Conservation (phyloP, 108 stramenopile genomes). For the Parietichytrium sp. region DNA sequence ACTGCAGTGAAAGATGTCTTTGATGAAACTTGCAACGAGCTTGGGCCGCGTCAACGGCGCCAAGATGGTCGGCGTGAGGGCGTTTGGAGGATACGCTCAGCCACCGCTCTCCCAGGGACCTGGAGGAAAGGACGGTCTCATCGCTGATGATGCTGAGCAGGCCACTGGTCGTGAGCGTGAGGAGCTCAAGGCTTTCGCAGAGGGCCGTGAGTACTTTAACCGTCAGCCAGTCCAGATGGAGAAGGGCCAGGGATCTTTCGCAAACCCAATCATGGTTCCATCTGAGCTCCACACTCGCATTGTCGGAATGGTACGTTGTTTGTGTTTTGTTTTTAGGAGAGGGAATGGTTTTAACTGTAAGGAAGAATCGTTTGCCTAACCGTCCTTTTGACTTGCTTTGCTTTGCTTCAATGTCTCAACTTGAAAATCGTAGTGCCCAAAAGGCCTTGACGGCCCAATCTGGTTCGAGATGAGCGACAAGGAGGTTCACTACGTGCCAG, state of each 20-base stretch:
- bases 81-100: conserved; percentile 13
- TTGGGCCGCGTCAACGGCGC: too few relatives aligned
- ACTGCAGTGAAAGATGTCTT: too few relatives aligned
- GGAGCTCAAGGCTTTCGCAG: conserved; percentile 38
- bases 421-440: too few relatives aligned
- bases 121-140: background rate
- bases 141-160: conserved; percentile 37
- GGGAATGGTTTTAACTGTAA: too few relatives aligned
- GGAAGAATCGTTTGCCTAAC: too few relatives aligned
- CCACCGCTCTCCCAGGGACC: conserved; percentile 38
- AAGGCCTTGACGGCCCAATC: conserved; percentile 31
- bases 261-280: conserved; percentile 36
- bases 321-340: too few relatives aligned
- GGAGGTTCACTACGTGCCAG: conserved; percentile 29
- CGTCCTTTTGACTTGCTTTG: too few relatives aligned
- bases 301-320: conserved; percentile 23
- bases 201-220: conserved; percentile 39
- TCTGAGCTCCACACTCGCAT: conserved; percentile 32
- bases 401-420: too few relatives aligned
- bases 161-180: conserved; percentile 39
- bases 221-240: conserved; percentile 36
- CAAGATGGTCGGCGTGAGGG: background rate
- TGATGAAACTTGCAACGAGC: too few relatives aligned
- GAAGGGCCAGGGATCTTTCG: conserved; percentile 27
- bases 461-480: conserved; percentile 17